Percentiles rank a stretch among this genome's conserved stretches.
These are phyloP conservation scores for Leptographium procerum DNA, from an alignment of 2,329 filamentous ascomycete genomes.

Conservation along the genomic window DNA sequence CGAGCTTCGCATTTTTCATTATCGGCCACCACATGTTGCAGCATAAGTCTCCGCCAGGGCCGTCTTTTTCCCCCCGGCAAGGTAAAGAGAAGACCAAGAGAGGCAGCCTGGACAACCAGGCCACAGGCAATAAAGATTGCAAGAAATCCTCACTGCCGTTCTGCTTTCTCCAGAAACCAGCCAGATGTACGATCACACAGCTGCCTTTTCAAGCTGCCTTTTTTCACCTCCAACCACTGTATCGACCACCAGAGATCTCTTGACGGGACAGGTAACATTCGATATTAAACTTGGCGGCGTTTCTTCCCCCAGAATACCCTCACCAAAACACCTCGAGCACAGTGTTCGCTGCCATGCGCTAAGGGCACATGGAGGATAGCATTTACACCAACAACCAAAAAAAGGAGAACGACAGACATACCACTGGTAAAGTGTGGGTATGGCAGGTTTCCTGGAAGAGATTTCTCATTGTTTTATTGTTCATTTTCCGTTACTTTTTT, in stretches of 20 bases:
- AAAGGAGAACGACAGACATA: neutral
- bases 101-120: neutral
- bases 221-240: neutral
- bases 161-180: neutral
- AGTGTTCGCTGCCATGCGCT: neutral
- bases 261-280: neutral
- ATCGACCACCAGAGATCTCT: neutral
- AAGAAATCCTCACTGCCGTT: neutral
- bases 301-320: neutral
- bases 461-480: neutral
- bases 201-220: neutral
- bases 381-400: neutral
- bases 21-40: neutral
- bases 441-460: neutral
- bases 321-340: neutral
- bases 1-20: neutral
- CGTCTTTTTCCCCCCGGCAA: neutral
- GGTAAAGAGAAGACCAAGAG: neutral
- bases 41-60: no score
- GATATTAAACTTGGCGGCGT: no score
- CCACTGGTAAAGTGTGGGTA: neutral
- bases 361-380: neutral
- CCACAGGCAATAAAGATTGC: neutral
- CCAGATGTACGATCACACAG: neutral
- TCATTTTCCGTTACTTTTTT: neutral